phyloP scores from a whole-genome alignment of 1,284 basidiomycete species.

The Tylopilus orsonianus region DNA sequence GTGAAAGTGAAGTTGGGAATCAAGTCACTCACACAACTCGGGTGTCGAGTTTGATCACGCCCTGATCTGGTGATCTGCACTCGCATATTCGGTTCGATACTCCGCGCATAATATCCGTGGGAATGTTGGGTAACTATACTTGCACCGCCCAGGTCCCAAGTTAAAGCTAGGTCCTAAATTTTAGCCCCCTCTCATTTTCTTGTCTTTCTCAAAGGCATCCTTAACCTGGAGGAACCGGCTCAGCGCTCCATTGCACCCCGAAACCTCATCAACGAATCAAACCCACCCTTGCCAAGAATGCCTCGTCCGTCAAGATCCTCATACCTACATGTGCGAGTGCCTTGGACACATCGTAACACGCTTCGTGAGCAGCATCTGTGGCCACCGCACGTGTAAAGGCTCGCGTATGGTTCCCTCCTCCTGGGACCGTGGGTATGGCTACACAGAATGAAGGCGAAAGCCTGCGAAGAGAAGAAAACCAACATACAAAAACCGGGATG shows the following conservation, averaged over 20 bases:
- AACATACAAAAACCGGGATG: slow-evolving; percentile 49
- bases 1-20: neutral
- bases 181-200: neutral
- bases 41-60: too few relatives aligned
- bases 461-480: neutral
- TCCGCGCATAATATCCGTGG: too few relatives aligned
- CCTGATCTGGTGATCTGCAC: too few relatives aligned
- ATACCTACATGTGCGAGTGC: slow-evolving; percentile 60
- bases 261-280: too few relatives aligned
- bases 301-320: slow-evolving; percentile 54
- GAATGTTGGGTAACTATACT: too few relatives aligned
- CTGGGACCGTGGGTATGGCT: slow-evolving; percentile 55
- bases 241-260: too few relatives aligned
- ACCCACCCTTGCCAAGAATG: slow-evolving; percentile 25
- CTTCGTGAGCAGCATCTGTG: slow-evolving; percentile 55
- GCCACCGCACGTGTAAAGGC: slow-evolving; percentile 56
- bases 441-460: neutral
- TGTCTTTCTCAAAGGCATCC: neutral
- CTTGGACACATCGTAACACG: slow-evolving; percentile 55
- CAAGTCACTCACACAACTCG: too few relatives aligned
- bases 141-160: too few relatives aligned
- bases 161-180: too few relatives aligned
- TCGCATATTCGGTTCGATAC: too few relatives aligned
- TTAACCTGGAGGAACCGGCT: neutral
- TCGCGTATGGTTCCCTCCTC: slow-evolving; percentile 66